These are phyloP conservation scores for Fusarium nurragi DNA, from an alignment of 2,329 filamentous ascomycete genomes.

Conservation along the genomic window DNA sequence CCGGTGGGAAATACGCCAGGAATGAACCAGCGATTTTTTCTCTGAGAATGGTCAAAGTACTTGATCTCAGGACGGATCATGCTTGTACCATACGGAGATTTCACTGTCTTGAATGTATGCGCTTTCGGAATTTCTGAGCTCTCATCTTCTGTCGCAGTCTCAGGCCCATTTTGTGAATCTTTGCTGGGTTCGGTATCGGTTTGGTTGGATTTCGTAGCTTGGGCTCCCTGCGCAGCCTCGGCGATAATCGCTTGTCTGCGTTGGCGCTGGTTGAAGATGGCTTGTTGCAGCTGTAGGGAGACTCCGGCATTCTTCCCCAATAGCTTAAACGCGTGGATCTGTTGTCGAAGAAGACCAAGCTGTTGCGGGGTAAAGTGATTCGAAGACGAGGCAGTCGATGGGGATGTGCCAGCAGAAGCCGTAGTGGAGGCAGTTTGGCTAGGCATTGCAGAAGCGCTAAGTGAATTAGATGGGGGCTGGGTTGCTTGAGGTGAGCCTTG, in stretches of 20 bases:
- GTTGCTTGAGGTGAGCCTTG: conserved; percentile 47
- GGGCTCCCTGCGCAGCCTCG: conserved; percentile 55
- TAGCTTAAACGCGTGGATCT: conserved; percentile 91
- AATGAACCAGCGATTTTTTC: conserved; percentile 80
- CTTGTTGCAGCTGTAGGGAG: conserved; percentile 80
- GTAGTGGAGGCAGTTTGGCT: conserved; percentile 47
- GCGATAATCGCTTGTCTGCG: conserved; percentile 67
- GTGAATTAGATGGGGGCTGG: conserved; percentile 49
- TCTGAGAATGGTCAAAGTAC: conserved; percentile 80
- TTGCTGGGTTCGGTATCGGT: conserved; percentile 50
- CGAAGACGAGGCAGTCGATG: conserved; percentile 47
- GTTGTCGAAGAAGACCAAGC: conserved; percentile 78
- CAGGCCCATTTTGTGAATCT: conserved; percentile 50
- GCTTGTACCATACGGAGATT: conserved; percentile 72
- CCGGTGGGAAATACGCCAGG: conserved; percentile 90
- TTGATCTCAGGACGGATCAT: conserved; percentile 70
- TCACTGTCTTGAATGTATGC: conserved; percentile 75
- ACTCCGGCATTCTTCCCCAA: conserved; percentile 88
- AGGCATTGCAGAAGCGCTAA: conserved; percentile 53
- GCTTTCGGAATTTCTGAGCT: conserved; percentile 50
- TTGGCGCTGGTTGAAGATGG: conserved; percentile 79
- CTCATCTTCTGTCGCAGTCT: conserved; percentile 48
- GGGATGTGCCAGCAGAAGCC: conserved; percentile 46
- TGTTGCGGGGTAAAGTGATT: conserved; percentile 82
- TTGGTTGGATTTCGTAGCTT: conserved; percentile 45